Base-by-base conservation (phyloP, 1,284 basidiomycete species). In the Anthracocystis setariae region DNA sequence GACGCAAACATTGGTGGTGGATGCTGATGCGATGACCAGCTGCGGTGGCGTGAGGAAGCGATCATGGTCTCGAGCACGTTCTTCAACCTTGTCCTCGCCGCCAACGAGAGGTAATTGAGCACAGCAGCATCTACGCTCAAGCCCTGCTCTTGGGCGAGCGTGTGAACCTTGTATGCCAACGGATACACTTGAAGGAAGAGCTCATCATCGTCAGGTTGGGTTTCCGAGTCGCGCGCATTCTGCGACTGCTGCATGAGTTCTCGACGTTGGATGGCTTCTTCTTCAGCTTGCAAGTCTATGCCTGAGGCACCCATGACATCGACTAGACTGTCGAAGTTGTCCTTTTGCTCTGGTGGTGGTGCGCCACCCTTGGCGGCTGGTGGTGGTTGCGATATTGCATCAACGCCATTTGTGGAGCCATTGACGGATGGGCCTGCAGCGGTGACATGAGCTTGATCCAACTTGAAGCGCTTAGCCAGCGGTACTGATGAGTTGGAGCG, bases 61-160 rank as follows among this genome's bases (percentile, higher is more conserved):
- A 82, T 68, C 81, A 82, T 82, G 35, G 48, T 50, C 44, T 82
- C 81, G 37, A 81, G 58, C 18, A 82, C 57, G 48, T 80, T 82
- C 37, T 79, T 78, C 61, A 82, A 64, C 3, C 81, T 59, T 20
- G 69, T 74, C 27, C 73, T 64, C 4, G 81, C 71, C 10, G 80
- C 80, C 15, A 81, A 49, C 4, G 78, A 81, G 44, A 82, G 58
- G 38, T 81, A 79, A 46, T 79, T 76, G 52, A 82, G 75, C 18
- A 80, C 77, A 3, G 74, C 74, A 1, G 79, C 73, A 29, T 82
- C 80, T 8, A 82, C 81, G 21, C 73, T 68, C 33, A 81, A 53
- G 5, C 73, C 78, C 44, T 81, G 73, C 45, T 73, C 32, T 44
- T 73, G 70, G 2, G 70, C 69, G 21, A 79, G 73, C 2, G 73